These are phyloP conservation scores for Penicillium sp. DNA, from an alignment of 2,329 filamentous ascomycete species.

Conservation along the genomic window DNA sequence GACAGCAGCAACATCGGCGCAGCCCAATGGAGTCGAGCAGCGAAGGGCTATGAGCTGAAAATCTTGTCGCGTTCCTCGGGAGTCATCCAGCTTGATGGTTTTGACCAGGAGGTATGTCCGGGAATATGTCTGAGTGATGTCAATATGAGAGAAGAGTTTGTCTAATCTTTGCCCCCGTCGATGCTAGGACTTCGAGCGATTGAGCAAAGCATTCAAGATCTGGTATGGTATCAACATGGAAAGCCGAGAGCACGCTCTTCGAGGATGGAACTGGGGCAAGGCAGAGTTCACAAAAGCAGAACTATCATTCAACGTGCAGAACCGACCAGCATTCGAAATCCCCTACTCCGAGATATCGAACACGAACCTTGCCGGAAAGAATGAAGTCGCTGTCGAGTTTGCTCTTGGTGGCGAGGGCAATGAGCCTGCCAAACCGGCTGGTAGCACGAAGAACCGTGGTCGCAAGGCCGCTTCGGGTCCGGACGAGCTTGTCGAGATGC, in stretches of 20 bases:
- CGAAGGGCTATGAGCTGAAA: conserved; percentile 88
- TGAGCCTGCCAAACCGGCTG: conserved; percentile 63
- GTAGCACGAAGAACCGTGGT: conserved; percentile 61
- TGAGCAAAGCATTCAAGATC: conserved; percentile 89
- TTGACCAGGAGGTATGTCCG: conserved; percentile 74
- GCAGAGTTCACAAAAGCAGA: conserved; percentile 93
- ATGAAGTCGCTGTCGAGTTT: conserved; percentile 94
- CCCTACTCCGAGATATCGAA: conserved; percentile 96
- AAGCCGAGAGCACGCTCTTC: conserved; percentile 82
- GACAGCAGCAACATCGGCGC: conserved; percentile 74
- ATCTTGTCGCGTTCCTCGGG: conserved; percentile 75
- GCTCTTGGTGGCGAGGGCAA: conserved; percentile 66
- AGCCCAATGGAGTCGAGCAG: conserved; percentile 89
- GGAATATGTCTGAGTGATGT: too few relatives aligned
- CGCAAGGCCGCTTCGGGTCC: conserved; percentile 81
- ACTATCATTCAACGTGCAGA: conserved; percentile 92
- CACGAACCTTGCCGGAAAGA: conserved; percentile 92
- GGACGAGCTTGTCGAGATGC: conserved; percentile 97
- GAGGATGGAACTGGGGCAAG: conserved; percentile 99
- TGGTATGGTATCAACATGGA: conserved; percentile 95
- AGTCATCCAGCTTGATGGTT: conserved; percentile 88
- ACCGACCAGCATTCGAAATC: conserved; percentile 89
- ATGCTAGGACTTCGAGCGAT: conserved; percentile 85
- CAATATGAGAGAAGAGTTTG: too few relatives aligned
- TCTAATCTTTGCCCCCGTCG: too few relatives aligned